Conservation (phyloP, 768 basidiomycete genomes). For the Russula griseocarnosa region DNA sequence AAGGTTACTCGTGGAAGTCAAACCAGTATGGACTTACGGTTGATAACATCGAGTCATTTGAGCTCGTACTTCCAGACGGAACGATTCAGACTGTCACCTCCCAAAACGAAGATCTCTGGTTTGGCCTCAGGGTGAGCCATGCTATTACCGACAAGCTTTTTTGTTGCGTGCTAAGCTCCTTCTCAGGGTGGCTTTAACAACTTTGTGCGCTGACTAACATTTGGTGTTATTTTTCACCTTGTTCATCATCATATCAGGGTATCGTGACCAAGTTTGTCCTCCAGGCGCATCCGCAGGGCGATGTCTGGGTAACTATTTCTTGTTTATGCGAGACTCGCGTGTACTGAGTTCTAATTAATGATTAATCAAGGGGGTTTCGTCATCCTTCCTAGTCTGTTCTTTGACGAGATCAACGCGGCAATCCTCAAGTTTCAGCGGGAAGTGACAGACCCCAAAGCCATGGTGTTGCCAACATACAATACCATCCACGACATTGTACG, state of each 20-base stretch:
- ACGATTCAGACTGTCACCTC: constrained; percentile 23
- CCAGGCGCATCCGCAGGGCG: constrained; percentile 16
- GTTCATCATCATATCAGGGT: constrained; percentile 9
- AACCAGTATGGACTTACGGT: constrained; percentile 29
- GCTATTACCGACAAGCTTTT: neutral
- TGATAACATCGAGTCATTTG: constrained; percentile 27
- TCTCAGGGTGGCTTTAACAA: constrained; percentile 25
- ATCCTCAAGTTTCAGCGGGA: constrained; percentile 16
- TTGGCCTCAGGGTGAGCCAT: constrained; percentile 14
- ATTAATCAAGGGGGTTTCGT: neutral
- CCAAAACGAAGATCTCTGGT: constrained; percentile 23
- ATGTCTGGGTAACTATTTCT: constrained; percentile 19
- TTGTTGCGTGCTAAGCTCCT: neutral
- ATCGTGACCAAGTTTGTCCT: constrained; percentile 25
- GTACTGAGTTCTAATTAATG: neutral
- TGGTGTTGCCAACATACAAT: constrained; percentile 15
- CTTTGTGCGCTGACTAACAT: constrained; percentile 8
- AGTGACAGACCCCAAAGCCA: constrained; percentile 18
- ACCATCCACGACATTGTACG: neutral
- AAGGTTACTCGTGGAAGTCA: constrained; percentile 23
- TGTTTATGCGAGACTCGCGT: neutral
- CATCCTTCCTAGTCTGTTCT: neutral
- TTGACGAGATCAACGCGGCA: constrained; percentile 32
- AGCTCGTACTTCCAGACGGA: constrained; percentile 30
- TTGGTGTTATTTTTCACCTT: neutral